phyloP scores from a whole-genome alignment of 208 protist species.

The Borovskyia barvae region DNA sequence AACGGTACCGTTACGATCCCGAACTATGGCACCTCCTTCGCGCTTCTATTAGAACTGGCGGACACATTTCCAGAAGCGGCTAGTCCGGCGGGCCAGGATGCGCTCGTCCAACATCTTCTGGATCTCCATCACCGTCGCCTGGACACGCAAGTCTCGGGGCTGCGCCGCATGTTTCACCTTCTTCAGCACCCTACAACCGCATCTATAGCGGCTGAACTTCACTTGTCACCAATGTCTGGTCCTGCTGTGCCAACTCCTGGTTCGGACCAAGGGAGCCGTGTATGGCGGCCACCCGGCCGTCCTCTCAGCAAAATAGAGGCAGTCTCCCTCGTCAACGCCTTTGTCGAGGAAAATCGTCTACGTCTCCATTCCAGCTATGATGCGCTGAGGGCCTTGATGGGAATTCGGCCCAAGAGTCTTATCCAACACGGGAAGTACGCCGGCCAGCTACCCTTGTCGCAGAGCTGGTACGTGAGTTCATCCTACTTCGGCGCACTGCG shows the following conservation, averaged over 20 bases:
- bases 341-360: conserved; percentile 79
- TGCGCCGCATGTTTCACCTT: conserved; percentile 54
- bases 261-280: not conserved
- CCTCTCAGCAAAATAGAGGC: conserved; percentile 50
- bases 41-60: conserved; percentile 26
- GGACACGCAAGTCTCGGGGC: conserved; percentile 27
- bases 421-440: conserved; percentile 76
- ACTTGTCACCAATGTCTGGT: not conserved
- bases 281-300: conserved; percentile 52
- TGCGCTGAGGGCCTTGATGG: conserved; percentile 59
- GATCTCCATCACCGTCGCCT: conserved; percentile 34
- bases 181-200: conserved; percentile 54
- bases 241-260: no score
- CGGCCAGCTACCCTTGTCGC: conserved; percentile 64
- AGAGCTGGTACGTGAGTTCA: conserved; percentile 81
- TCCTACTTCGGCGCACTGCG: conserved; percentile 84
- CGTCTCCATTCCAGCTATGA: conserved; percentile 68
- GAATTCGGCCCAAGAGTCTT: conserved; percentile 71
- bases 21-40: conserved; percentile 16
- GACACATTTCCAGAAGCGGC: conserved; percentile 32
- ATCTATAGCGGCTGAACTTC: conserved; percentile 29
- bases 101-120: conserved; percentile 26
- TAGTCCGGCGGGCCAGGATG: conserved; percentile 21
- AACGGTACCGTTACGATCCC: conserved; percentile 29
- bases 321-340: conserved; percentile 74